A percentile compares a stretch with the other conserved stretches of the same genome.
Conservation (phyloP, 108 stramenopile genomes). For the Fragilariopsis cylindrus region DNA sequence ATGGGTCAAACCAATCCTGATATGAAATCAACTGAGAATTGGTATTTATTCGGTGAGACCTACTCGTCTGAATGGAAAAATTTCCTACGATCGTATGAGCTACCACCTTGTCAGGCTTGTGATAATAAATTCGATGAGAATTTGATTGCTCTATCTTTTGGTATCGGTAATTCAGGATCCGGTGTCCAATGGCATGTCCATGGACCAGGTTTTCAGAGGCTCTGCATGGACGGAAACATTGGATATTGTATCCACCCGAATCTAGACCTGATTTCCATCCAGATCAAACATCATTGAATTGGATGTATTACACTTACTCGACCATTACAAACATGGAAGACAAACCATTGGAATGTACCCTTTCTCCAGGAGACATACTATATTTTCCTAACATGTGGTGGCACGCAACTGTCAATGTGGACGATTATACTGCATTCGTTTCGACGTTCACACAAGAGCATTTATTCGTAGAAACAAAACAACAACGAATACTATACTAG, state of each 20-base stretch:
- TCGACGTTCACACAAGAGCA: constrained; percentile 86
- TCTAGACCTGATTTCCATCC: constrained; percentile 52
- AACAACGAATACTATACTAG: no score
- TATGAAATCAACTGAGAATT: constrained; percentile 75
- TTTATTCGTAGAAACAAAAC: constrained; percentile 21
- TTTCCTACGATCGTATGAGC: constrained; percentile 48
- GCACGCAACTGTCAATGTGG: constrained; percentile 91
- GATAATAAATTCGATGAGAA: constrained; percentile 4
- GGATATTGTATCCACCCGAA: constrained; percentile 60
- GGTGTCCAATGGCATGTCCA: constrained; percentile 90
- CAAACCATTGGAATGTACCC: constrained; percentile 71
- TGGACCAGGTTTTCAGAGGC: constrained; percentile 78
- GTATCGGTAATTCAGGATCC: constrained; percentile 77
- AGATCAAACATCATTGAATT: constrained; percentile 73
- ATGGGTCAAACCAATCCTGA: constrained; percentile 24
- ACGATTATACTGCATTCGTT: constrained; percentile 88
- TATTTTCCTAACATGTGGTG: constrained; percentile 87
- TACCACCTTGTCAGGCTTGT: constrained; percentile 77
- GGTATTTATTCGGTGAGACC: constrained; percentile 90
- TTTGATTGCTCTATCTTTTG: constrained; percentile 71
- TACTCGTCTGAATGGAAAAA: constrained; percentile 64
- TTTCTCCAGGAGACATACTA: constrained; percentile 80
- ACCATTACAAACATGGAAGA: constrained; percentile 13
- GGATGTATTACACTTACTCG: constrained; percentile 80
- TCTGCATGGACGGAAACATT: constrained; percentile 70